Percentiles rank a stretch among this genome's conserved stretches.
Evolutionary conservation across 2,329 filamentous ascomycete genomes (phyloP).

Genomic region (Hansfordia pulvinata): DNA sequence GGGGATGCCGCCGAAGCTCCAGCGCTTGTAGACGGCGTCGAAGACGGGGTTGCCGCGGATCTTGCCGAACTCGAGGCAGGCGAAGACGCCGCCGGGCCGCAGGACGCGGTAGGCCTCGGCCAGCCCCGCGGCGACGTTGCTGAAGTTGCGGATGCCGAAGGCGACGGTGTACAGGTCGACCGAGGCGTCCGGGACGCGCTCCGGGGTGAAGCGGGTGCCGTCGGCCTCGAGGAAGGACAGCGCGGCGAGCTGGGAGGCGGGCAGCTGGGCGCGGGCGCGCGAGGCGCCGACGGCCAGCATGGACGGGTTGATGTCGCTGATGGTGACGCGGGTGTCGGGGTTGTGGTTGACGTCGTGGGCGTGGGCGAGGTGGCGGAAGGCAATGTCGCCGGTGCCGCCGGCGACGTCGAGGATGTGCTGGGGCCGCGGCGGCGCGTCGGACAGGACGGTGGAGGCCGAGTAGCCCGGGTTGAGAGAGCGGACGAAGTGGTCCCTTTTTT

Average conservation of each 20-base stretch:
- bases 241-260: conserved; percentile 39
- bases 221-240: conserved; percentile 79
- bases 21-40: conserved; percentile 81
- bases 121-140: conserved; percentile 73
- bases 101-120: conserved; percentile 76
- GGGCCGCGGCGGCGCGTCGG: conserved; percentile 30
- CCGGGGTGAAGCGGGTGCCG: conserved; percentile 56
- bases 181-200: conserved; percentile 49
- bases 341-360: conserved; percentile 71
- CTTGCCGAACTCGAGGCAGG: conserved; percentile 90
- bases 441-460: conserved; percentile 23
- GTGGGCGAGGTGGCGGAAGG: conserved; percentile 89
- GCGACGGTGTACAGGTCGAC: conserved; percentile 95
- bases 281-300: conserved; percentile 87
- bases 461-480: conserved; percentile 76
- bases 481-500: conserved; percentile 73
- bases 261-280: conserved; percentile 50
- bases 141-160: conserved; percentile 96
- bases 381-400: conserved; percentile 93
- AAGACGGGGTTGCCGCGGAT: conserved; percentile 63
- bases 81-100: conserved; percentile 90
- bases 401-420: conserved; percentile 88
- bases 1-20: conserved; percentile 91
- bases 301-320: conserved; percentile 89
- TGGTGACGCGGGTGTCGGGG: conserved; percentile 68